phyloP scores from a whole-genome alignment of 768 basidiomycete genomes.

The Sistotremastrum niveocremeum region DNA sequence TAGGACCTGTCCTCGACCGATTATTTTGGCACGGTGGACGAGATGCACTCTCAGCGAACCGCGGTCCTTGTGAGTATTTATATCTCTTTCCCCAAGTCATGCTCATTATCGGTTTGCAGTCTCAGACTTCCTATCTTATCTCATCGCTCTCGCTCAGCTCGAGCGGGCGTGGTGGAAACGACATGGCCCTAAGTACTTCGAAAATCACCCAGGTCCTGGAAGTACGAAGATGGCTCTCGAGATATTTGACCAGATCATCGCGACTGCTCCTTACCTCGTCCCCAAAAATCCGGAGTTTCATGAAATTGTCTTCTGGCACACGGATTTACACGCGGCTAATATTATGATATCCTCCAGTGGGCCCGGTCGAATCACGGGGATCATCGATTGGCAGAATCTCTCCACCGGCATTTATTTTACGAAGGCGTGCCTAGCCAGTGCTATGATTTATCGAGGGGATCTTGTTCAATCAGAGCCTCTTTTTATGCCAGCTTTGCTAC shows the following conservation, averaged over 20 bases:
- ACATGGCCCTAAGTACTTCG: constrained; percentile 7
- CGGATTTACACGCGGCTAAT: constrained; percentile 15
- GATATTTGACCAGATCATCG: constrained; percentile 10
- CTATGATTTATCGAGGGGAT: too few species aligned
- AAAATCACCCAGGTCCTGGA: constrained; percentile 9
- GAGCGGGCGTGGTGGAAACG: constrained; percentile 11
- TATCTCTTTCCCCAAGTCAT: neutral
- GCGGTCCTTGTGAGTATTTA: constrained; percentile 20
- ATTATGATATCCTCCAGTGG: constrained; percentile 14
- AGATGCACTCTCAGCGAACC: constrained; percentile 11
- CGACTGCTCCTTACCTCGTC: constrained; percentile 18
- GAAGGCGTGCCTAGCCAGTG: too few species aligned
- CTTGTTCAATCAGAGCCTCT: too few species aligned
- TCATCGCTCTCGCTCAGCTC: constrained; percentile 11
- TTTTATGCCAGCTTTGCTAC: too few species aligned
- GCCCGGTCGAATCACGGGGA: constrained; percentile 5
- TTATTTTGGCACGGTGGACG: constrained; percentile 19
- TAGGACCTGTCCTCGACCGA: constrained; percentile 17
- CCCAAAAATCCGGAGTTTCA: constrained; percentile 6
- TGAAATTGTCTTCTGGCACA: constrained; percentile 19
- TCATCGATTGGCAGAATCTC: constrained; percentile 23
- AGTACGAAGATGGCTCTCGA: constrained; percentile 12
- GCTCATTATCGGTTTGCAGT: constrained; percentile 4
- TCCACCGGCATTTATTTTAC: too few species aligned
- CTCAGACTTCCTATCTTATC: constrained; percentile 11